Evolutionary conservation across 2,329 filamentous ascomycete species (phyloP).

Genomic region (Tolypocladium cylindrosporum): DNA sequence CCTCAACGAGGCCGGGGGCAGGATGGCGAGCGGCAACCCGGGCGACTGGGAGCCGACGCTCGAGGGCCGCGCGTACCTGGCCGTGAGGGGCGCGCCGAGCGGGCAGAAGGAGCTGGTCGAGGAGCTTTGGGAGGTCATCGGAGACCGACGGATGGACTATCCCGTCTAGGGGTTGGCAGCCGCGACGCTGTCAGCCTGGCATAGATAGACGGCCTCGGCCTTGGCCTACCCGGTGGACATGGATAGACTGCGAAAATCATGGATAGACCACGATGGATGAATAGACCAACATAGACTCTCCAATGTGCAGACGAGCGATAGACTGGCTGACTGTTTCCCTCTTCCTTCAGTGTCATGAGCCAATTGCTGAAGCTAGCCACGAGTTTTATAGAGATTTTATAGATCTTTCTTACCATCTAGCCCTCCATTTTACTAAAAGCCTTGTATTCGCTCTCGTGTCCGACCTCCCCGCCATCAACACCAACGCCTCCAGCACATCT

Average conservation of each 20-base stretch:
- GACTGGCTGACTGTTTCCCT: not conserved
- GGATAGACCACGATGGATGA: too few relatives aligned
- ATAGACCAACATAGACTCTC: not conserved
- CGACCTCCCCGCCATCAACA: too few relatives aligned
- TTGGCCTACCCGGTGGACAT: not conserved
- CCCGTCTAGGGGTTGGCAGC: constrained; percentile 8
- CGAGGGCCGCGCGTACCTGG: constrained; percentile 52
- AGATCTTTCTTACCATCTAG: too few relatives aligned
- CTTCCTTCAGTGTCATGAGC: too few relatives aligned
- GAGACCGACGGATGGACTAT: constrained; percentile 42
- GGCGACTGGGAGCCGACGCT: constrained; percentile 57
- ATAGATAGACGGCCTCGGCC: not conserved
- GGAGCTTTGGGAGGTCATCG: constrained; percentile 54
- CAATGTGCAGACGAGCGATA: not conserved
- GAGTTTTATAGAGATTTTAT: too few relatives aligned
- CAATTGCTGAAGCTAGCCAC: too few relatives aligned
- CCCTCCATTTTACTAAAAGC: too few relatives aligned
- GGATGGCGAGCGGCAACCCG: constrained; percentile 63
- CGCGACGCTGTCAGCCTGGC: not conserved
- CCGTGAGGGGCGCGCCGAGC: constrained; percentile 47
- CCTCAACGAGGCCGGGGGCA: constrained; percentile 62
- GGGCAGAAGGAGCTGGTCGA: constrained; percentile 53
- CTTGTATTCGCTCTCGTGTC: too few relatives aligned
- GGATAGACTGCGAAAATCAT: not conserved
- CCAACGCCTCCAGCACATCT: too few relatives aligned